Conservation (phyloP, 495 filamentous ascomycete genomes). For the Aspergillus conjunctus region DNA sequence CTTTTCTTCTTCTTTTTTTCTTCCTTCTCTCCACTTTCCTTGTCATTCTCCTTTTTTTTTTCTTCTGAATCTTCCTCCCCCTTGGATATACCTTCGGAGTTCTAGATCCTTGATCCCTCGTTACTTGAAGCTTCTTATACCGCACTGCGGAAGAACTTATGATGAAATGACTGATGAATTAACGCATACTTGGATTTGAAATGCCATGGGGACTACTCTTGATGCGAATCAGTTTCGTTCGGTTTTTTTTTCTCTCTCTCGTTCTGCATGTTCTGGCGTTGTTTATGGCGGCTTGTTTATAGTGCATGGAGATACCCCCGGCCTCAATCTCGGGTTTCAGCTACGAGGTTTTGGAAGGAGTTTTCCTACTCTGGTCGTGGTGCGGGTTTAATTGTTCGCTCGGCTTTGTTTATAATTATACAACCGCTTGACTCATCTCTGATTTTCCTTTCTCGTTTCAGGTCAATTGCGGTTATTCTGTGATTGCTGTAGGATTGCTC, state of each 20-base stretch:
- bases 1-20: conserved; percentile 5
- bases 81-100: conserved; percentile 23
- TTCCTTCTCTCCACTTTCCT: conserved; percentile 3
- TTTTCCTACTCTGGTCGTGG: conserved; percentile 32
- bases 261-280: conserved; percentile 44
- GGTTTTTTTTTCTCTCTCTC: conserved; percentile 27
- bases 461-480: conserved; percentile 5
- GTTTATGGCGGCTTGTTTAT: conserved; percentile 28
- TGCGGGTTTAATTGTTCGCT: conserved; percentile 27
- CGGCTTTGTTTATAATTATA: conserved; percentile 17
- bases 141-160: conserved; percentile 30
- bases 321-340: conserved; percentile 43
- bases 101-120: conserved; percentile 27
- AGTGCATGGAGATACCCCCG: conserved; percentile 48
- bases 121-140: conserved; percentile 22
- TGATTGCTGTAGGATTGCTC: too few species aligned
- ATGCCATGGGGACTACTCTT: conserved; percentile 25
- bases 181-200: conserved; percentile 37
- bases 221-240: conserved; percentile 25
- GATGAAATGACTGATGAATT: conserved; percentile 46
- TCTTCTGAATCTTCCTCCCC: background rate
- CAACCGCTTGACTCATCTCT: conserved; percentile 3
- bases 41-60: conserved; percentile 4
- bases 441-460: background rate
- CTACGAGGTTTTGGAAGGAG: conserved; percentile 40